Evolutionary conservation across 768 basidiomycete species (phyloP), one percentile per base, ranked within the genome.

Genomic region (Galerina marginata): DNA sequence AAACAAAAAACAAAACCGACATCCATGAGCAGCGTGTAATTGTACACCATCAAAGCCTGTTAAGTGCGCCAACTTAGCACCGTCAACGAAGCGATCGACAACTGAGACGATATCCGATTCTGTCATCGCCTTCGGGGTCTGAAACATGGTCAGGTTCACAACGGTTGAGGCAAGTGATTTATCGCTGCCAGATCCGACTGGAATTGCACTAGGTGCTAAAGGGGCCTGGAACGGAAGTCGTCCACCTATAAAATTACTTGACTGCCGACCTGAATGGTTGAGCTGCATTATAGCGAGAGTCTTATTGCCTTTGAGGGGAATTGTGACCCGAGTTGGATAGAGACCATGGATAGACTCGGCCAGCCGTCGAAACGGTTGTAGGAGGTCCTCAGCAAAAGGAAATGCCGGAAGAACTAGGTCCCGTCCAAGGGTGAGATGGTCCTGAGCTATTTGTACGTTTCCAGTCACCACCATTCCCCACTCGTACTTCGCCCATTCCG

Each of bases 401-500:
- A 50, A 55, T 23, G 25, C 51, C 37, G 90, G 91, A 2, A 90
- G 63, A n/a, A 86, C 72, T 7, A 92, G 75, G 68, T 94, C 93
- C 38, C 89, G 83, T 15, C 91, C 92, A 25, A 95, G 76, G 4
- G 85, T 76, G 2, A 94, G 77, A 68, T 95, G 93, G 1, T 78
- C 71, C 0, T 61, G 60, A 26, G 81, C 81, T 26, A 95, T 85
- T 67, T 91, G 90, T 4, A 93, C 82, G 64, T 95, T 95, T 3
- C 96, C 96, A 0, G 95, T 93, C 29, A 96, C 71, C 47, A 96
- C 76, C 82, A 97, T 92, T 0, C 93, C 96, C 93, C 93, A 98
- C 48, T 82, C 81, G 10, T 89, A 83, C 54, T 77, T 71, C 1
- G 87, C 85, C 95, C 95, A 98, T 65, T 79, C 76, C 0, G 83